Evolutionary conservation across 805 yeast genomes (phyloP).

Genomic region (Lachancea sp.): DNA sequence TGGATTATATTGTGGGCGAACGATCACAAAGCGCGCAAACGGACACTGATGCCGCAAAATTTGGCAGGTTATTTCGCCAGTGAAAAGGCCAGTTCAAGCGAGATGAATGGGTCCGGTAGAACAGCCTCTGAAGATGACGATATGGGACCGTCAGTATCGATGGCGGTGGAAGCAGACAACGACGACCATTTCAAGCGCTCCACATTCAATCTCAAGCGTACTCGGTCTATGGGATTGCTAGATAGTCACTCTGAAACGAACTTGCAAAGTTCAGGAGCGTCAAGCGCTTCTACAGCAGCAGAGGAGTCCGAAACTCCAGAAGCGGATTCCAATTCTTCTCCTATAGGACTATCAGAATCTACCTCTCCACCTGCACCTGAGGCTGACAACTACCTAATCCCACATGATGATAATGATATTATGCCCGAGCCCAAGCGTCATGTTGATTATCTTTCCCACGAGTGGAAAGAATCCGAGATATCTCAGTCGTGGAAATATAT

Average conservation of each 20-base stretch:
- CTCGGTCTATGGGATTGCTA: conserved; percentile 73
- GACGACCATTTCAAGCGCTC: conserved; percentile 64
- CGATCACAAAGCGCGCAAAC: not conserved
- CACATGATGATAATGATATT: conserved; percentile 83
- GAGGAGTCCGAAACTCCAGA: conserved; percentile 14
- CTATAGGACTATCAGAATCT: conserved; percentile 18
- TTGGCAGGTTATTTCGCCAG: conserved; percentile 27
- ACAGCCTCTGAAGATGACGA: conserved; percentile 21
- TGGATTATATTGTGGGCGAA: not conserved
- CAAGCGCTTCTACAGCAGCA: conserved; percentile 24
- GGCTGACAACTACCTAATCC: conserved; percentile 31
- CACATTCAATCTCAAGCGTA: conserved; percentile 70
- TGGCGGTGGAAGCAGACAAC: conserved; percentile 61
- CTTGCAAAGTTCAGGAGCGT: not conserved
- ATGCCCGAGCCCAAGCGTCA: conserved; percentile 78
- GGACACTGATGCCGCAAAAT: conserved; percentile 23
- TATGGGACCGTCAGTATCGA: conserved; percentile 37
- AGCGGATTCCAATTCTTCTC: conserved; percentile 9
- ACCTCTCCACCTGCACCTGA: conserved; percentile 35
- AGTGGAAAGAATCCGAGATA: conserved; percentile 93
- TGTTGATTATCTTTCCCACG: conserved; percentile 90
- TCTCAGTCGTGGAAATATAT: conserved; percentile 95
- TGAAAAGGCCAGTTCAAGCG: conserved; percentile 3
- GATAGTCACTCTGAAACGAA: conserved; percentile 52
- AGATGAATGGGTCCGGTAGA: not conserved